Percentiles rank a stretch among this genome's conserved stretches.
Conservation (phyloP, 2,329 filamentous ascomycete species). For the Cercospora sp. region DNA sequence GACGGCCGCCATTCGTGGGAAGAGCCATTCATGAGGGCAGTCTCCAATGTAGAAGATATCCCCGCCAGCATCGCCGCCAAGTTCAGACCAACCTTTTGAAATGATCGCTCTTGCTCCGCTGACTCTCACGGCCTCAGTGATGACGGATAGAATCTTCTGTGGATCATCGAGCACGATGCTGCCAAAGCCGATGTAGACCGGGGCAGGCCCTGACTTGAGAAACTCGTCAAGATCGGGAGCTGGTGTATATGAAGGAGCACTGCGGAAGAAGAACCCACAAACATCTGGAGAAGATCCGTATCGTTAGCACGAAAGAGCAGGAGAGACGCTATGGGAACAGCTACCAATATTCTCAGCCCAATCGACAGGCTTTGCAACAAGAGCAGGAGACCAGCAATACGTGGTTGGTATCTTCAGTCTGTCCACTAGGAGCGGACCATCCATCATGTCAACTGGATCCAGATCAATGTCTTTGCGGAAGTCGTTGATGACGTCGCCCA, state of each 20-base stretch:
- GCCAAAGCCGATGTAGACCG: not conserved
- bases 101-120: conserved; percentile 60
- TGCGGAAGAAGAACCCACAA: not conserved
- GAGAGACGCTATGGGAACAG: not conserved
- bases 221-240: not conserved
- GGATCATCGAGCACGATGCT: not conserved
- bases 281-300: not conserved
- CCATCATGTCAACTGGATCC: conserved; percentile 66
- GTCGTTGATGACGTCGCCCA: conserved; percentile 75
- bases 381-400: conserved; percentile 55
- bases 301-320: not conserved
- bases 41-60: conserved; percentile 72
- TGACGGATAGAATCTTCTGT: not conserved
- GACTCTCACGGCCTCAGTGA: not conserved
- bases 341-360: conserved; percentile 42
- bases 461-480: conserved; percentile 70
- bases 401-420: conserved; percentile 67
- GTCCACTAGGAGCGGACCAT: not conserved
- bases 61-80: conserved; percentile 62
- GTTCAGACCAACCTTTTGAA: not conserved
- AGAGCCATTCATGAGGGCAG: conserved; percentile 75
- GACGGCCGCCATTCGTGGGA: conserved; percentile 64
- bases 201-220: not conserved
- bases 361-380: conserved; percentile 46
- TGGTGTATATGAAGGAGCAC: not conserved